These are phyloP conservation scores for Blastocrithidia nonstop DNA, from an alignment of 208 protist genomes.

Conservation along the genomic window DNA sequence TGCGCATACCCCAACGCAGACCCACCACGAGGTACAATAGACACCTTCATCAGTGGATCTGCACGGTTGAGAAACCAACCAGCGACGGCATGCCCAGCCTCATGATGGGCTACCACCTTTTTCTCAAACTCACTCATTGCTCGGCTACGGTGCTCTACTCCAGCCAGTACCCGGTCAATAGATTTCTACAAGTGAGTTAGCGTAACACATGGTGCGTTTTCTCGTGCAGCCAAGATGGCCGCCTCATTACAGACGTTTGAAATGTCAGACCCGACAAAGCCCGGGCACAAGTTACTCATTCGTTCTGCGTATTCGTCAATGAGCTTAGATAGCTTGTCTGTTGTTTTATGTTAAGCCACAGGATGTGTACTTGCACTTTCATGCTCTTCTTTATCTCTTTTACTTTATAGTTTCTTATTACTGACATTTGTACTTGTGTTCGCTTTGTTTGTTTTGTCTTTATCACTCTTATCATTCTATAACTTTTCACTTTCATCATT, in stretches of 20 bases:
- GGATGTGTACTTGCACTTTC: no score
- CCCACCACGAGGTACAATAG: slow-evolving; percentile 92
- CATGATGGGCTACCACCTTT: slow-evolving; percentile 94
- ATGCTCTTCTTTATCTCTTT: neutral
- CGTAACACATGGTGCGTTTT: slow-evolving; percentile 32
- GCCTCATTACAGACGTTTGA: slow-evolving; percentile 95
- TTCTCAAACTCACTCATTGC: slow-evolving; percentile 83
- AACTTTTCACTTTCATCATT: no score
- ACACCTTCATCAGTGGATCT: slow-evolving; percentile 95
- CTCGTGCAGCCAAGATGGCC: slow-evolving; percentile 82
- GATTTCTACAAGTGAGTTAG: slow-evolving; percentile 88
- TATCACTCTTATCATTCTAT: neutral
- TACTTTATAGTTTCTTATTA: neutral
- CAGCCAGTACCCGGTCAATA: slow-evolving; percentile 92
- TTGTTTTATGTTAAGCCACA: no score
- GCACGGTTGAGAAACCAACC: slow-evolving; percentile 96
- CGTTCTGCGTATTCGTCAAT: slow-evolving; percentile 55
- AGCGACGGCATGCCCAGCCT: slow-evolving; percentile 95
- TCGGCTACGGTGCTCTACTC: slow-evolving; percentile 87
- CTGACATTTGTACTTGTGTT: neutral
- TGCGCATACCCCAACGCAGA: slow-evolving; percentile 95
- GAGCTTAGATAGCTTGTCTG: slow-evolving; percentile 32
- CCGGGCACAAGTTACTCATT: slow-evolving; percentile 64
- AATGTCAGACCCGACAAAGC: slow-evolving; percentile 91
- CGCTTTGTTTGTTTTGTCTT: neutral